Evolutionary conservation across 805 yeast genomes (phyloP).

Genomic region (Saccharomyces jurei): DNA sequence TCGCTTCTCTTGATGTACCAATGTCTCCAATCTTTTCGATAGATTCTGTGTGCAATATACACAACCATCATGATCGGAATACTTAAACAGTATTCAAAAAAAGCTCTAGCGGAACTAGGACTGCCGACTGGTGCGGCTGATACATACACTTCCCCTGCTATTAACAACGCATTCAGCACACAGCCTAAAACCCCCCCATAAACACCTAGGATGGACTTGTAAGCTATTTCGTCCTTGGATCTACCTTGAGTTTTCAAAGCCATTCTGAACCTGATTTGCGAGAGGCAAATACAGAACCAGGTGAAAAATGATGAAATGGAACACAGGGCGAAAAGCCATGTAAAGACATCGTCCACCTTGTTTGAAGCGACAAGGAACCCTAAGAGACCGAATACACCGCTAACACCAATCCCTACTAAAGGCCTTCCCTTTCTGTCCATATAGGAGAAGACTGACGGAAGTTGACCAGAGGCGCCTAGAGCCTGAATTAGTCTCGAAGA

Average conservation of each 20-base stretch:
- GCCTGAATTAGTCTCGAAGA: conserved; percentile 51
- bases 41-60: conserved; percentile 39
- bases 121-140: conserved; percentile 55
- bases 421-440: conserved; percentile 50
- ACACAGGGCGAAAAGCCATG: conserved; percentile 65
- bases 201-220: conserved; percentile 48
- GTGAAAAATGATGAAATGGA: conserved; percentile 68
- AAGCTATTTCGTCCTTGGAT: conserved; percentile 1
- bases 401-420: conserved; percentile 37
- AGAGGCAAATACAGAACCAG: conserved; percentile 65
- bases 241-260: conserved; percentile 10
- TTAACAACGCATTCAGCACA: conserved; percentile 42
- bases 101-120: conserved; percentile 32
- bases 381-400: conserved; percentile 43
- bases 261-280: conserved; percentile 62
- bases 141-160: conserved; percentile 65
- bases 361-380: conserved; percentile 55
- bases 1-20: conserved; percentile 36
- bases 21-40: conserved; percentile 28
- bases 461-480: conserved; percentile 43
- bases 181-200: conserved; percentile 51
- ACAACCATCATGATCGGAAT: conserved; percentile 40
- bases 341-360: conserved; percentile 48
- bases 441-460: conserved; percentile 40
- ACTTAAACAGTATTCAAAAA: conserved; percentile 47